Evolutionary conservation across 2,329 filamentous ascomycete species (phyloP).

Genomic region (Claviceps humidiphila): DNA sequence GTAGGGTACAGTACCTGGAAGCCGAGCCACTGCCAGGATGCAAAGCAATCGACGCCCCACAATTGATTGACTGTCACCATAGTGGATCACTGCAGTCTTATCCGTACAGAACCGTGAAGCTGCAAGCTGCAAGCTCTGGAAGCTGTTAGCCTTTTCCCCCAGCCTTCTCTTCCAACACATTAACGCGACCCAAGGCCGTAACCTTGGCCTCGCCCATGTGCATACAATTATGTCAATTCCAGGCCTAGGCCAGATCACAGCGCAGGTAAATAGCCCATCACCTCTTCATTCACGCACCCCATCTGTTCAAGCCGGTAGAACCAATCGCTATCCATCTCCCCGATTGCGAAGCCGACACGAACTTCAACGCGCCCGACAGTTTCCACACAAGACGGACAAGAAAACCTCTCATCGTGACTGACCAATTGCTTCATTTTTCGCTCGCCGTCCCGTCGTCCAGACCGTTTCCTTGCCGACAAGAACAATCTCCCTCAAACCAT

Average conservation of each 20-base stretch:
- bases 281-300: not conserved
- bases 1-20: no score
- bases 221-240: conserved; percentile 52
- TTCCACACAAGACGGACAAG: not conserved
- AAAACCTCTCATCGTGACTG: not conserved
- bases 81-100: no score
- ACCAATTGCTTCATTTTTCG: not conserved
- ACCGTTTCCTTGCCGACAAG: conserved; percentile 28
- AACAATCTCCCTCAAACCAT: conserved; percentile 41
- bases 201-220: conserved; percentile 17
- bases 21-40: no score
- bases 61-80: no score
- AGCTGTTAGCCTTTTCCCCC: not conserved
- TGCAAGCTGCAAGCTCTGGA: not conserved
- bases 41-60: no score
- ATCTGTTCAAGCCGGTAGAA: not conserved
- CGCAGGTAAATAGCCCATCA: conserved; percentile 29
- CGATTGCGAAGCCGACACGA: not conserved
- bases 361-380: not conserved
- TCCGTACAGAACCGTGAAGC: not conserved
- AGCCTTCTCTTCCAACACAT: not conserved
- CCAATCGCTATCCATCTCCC: not conserved
- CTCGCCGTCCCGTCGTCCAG: conserved; percentile 7
- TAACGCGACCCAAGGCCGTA: not conserved
- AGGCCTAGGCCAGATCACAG: conserved; percentile 55